Evolutionary conservation across 202 grass and related monocot species (phyloP), one percentile per base, ranked within the genome.

Genomic region (Digitaria exilis): DNA sequence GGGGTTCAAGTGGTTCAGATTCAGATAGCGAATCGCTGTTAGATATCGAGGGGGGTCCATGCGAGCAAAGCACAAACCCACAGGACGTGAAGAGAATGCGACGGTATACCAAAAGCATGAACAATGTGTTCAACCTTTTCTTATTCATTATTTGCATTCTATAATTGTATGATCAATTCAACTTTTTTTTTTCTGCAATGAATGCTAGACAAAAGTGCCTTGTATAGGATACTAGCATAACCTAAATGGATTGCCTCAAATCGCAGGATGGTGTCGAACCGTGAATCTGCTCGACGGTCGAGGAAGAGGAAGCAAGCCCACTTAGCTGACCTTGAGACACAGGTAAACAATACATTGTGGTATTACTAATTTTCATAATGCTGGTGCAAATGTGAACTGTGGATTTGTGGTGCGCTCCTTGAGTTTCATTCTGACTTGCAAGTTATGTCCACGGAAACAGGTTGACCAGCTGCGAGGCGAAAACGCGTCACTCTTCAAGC

Each of bases 241-340:
- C 14, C 73, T 49, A 7, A 63, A 45, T 32, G 2, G 56, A 3
- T 48, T 42, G 63, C 1, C 69, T 58, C 34, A 50, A 85, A 71
- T 77, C 13, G 4, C 74, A 99, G 96, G 81, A 99, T 92, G 93
- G 96, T 94, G 26, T 96, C 96, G 25, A 99, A 99, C 44, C 73
- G 96, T 17, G 96, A 99, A 61, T 99, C 96, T 6, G 96, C 96
- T 45, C 84, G 91, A 62, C 88, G 96, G 69, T 96, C 93, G 1
- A 94, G 93, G 62, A 99, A 94, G 87, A 95, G 96, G 84, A 99
- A 99, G 79, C 93, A 99, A 86, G 96, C 96, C 29, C 93, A 99
- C 85, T 71, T 99, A 35, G 71, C 54, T 59, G 91, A 94, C 43
- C 93, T 99, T 17, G 96, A 96, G 88, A 78, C 77, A 69, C 93